Conservation (phyloP, 306 rosid genomes). For the Begonia masoniana region DNA sequence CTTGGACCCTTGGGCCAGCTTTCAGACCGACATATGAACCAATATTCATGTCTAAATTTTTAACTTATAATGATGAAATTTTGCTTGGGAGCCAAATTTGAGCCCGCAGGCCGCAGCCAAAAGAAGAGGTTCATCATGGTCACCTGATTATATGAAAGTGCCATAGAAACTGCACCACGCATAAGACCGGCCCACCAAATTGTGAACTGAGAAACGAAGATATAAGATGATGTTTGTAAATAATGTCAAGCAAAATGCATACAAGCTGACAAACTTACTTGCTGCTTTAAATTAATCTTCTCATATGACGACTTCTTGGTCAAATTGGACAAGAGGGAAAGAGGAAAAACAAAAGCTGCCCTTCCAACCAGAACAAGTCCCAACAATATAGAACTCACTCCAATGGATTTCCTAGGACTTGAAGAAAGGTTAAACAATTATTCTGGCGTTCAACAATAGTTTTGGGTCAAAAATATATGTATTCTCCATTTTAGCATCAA, state of each 20-base stretch:
- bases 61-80: too few relatives aligned
- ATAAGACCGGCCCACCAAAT: conserved; percentile 99
- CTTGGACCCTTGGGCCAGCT: too few relatives aligned
- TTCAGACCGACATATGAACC: not conserved
- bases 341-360: conserved; percentile 91
- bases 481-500: conserved; percentile 1
- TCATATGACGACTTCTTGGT: conserved; percentile 50
- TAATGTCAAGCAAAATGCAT: conserved; percentile 1
- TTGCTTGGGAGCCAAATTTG: too few relatives aligned
- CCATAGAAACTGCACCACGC: conserved; percentile 99
- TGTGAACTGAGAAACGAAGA: conserved; percentile 45
- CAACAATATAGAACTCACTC: conserved; percentile 71
- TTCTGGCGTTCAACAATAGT: conserved; percentile 3
- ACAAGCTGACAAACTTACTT: conserved; percentile 31
- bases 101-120: not conserved
- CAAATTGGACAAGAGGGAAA: conserved; percentile 75
- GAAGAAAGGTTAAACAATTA: conserved; percentile 15
- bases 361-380: conserved; percentile 81
- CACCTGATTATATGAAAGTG: conserved; percentile 94
- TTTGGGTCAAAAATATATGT: not conserved
- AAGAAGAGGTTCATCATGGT: not conserved
- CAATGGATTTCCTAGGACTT: conserved; percentile 78
- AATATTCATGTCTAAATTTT: not conserved
- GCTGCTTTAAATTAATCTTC: conserved; percentile 67
- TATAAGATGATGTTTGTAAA: not conserved